Evolutionary conservation across 2,329 filamentous ascomycete species (phyloP), one percentile per base, ranked within the genome.

Genomic region (Xylogone sp.): DNA sequence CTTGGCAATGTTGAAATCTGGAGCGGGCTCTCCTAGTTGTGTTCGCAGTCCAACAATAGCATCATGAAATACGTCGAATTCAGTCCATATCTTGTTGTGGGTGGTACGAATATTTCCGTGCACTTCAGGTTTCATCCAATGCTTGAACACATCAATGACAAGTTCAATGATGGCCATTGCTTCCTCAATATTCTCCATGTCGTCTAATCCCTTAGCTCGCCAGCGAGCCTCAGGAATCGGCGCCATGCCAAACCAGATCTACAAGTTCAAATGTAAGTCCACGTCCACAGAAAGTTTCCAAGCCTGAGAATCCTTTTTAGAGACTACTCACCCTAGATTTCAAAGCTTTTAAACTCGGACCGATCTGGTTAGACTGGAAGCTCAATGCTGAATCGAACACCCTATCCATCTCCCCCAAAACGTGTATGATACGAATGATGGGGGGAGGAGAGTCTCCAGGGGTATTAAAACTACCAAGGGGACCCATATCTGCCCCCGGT

Each of bases 31-130:
- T 45, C 54, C 56, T 34, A 48, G 48, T 22, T 34, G 19, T 5
- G 50, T 29, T 5, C 29, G 20, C 3, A 55, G 42, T 12, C 54
- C 59, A 48, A 54, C 49, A 10, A 42, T 42, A 2, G 59, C 59
- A 43, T 61, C 59, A 46, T 59, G 54, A n/a, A 60, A 61, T 5
- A 55, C 20, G 43, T 61, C 58, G 8, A 58, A 52, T 42, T 60
- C 59, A 4, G 49, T 45, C 48, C 50, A 57, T 13, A 61, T 43
- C n/a, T 53, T 56, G 49, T 60, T 62, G 42, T 56, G 46, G 8
- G 50, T 50, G 13, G 52, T 29, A 6, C 59, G 48, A 3, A 60
- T 44, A 31, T 54, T 22, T 22, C 59, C 59, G 45, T 61, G 57
- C 5, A 61, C 48, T 24, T 55, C 46, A 1, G 60, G 57, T 24